Percentiles rank a stretch among this genome's conserved stretches.
Evolutionary conservation across 1,284 basidiomycete species (phyloP).

Genomic region (Ganoderma sinense): DNA sequence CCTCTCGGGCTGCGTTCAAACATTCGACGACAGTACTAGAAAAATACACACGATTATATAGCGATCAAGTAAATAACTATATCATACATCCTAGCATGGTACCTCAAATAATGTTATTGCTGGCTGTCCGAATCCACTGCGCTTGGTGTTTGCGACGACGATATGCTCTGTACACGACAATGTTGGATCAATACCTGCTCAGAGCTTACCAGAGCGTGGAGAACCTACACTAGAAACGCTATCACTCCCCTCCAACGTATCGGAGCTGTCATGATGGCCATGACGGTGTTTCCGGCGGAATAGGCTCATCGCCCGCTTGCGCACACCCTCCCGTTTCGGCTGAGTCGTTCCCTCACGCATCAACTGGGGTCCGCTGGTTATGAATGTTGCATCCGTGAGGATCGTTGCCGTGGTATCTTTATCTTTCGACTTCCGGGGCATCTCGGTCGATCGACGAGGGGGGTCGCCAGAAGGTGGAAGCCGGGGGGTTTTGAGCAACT

Average conservation of each 20-base stretch:
- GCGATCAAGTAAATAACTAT: slow-evolving; percentile 5
- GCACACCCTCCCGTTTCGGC: slow-evolving; percentile 20
- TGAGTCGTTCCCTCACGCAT: slow-evolving; percentile 24
- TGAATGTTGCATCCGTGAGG: slow-evolving; percentile 22
- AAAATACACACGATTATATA: slow-evolving; percentile 16
- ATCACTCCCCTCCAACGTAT: slow-evolving; percentile 12
- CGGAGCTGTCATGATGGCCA: slow-evolving; percentile 16
- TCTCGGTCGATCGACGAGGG: slow-evolving; percentile 1
- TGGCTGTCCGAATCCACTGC: slow-evolving; percentile 1
- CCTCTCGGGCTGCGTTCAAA: neutral
- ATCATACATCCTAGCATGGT: slow-evolving; percentile 7
- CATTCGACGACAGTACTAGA: neutral
- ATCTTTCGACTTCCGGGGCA: slow-evolving; percentile 18
- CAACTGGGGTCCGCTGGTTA: slow-evolving; percentile 33
- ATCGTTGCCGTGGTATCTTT: slow-evolving; percentile 2
- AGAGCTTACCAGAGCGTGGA: neutral
- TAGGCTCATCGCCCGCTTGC: slow-evolving; percentile 48
- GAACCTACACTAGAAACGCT: slow-evolving; percentile 17
- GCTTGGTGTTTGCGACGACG: slow-evolving; percentile 14
- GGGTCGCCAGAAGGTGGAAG: neutral
- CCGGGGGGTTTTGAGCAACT: slow-evolving; percentile 23
- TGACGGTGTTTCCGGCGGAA: slow-evolving; percentile 43
- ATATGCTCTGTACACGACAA: slow-evolving; percentile 6
- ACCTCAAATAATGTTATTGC: neutral
- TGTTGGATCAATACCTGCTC: neutral